These are phyloP conservation scores for Marasmius fiardii DNA, from an alignment of 1,284 basidiomycete genomes.

Conservation along the genomic window DNA sequence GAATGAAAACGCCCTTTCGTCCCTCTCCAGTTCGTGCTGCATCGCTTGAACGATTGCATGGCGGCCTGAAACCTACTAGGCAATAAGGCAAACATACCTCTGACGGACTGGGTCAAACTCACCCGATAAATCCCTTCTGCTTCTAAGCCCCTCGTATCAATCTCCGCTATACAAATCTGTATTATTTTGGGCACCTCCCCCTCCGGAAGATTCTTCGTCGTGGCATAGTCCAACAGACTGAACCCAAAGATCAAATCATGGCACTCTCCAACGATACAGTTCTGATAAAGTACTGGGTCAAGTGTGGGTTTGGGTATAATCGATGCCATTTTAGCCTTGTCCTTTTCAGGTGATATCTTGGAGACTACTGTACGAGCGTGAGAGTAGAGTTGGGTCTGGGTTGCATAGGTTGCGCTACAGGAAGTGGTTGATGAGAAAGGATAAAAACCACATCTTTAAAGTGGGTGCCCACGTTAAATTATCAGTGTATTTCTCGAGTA, in stretches of 20 bases:
- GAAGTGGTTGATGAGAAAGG: constrained; percentile 12
- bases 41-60: constrained; percentile 85
- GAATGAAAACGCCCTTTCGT: constrained; percentile 86
- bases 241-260: constrained; percentile 91
- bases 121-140: constrained; percentile 86
- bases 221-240: constrained; percentile 89
- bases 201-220: constrained; percentile 71
- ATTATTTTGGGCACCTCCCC: constrained; percentile 83
- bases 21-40: constrained; percentile 86
- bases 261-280: constrained; percentile 86
- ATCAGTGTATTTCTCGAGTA: constrained; percentile 73
- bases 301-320: constrained; percentile 63
- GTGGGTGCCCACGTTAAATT: constrained; percentile 59
- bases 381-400: constrained; percentile 64
- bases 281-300: constrained; percentile 69
- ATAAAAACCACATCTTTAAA: not conserved
- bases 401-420: constrained; percentile 60
- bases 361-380: constrained; percentile 58
- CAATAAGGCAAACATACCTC: not conserved
- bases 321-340: constrained; percentile 54
- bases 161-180: constrained; percentile 79
- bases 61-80: constrained; percentile 70
- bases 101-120: constrained; percentile 20
- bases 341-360: constrained; percentile 67
- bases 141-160: constrained; percentile 79